Evolutionary conservation across 1,284 basidiomycete species (phyloP), one percentile per base, ranked within the genome.

Genomic region (Sporisorium sorghi): DNA sequence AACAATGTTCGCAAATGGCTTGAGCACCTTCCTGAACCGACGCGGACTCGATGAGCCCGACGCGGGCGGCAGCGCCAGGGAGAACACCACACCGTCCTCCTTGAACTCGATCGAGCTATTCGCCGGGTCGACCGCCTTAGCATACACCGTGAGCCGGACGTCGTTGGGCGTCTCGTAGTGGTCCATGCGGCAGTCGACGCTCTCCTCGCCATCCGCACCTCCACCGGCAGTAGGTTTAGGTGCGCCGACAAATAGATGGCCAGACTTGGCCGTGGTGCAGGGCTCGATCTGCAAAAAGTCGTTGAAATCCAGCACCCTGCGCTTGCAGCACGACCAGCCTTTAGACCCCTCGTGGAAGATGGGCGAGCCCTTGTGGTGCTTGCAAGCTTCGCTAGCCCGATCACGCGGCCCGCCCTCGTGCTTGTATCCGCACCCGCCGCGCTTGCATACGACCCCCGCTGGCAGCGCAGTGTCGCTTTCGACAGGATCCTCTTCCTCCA

Each of bases 341-440:
- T 83, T 84, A 28, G 73, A 77, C n/a, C 83, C 83, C 51, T 84
- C 83, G 68, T 84, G 83, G 63, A 84, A 84, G 72, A 84, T 81
- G 28, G 83, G 73, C 9, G 65, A 59, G 39, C 82, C 81, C 39
- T 60, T 70, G 71, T 84, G 83, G 54, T 78, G 78, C 11, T 51
- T 67, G 69, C 83, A 84, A 42, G 42, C 28, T 54, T 84, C 83
- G 2, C 26, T 39, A 5, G 51, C 35, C 23, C 69, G 60, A 17
- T 79, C 70, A 12, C 78, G 53, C 10, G 52, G 42, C 7, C 62
- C 65, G n/a, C 71, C 76, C 3, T 61, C 49, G 32, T 58, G 76
- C 30, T 53, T 68, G 49, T 53, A 64, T 12, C 58, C 64, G 43
- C 79, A 81, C 3, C 78, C 79, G 21, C 61, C 58, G 3, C 79